These are phyloP conservation scores for Sporisorium exsertum DNA, from an alignment of 1,284 basidiomycete species.

Conservation along the genomic window DNA sequence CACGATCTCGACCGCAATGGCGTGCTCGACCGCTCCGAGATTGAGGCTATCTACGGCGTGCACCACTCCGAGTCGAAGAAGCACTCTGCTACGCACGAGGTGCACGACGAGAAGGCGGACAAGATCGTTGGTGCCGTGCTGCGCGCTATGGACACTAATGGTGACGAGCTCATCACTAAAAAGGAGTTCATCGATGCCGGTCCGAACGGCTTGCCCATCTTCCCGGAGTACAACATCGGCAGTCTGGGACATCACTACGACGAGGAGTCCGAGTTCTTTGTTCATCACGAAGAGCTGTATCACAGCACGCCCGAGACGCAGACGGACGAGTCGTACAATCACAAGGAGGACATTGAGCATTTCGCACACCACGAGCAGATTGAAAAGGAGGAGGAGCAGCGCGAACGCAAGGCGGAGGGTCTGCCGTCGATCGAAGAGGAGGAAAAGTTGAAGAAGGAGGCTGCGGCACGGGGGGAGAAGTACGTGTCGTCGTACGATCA, in stretches of 20 bases:
- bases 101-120: constrained; percentile 86
- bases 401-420: constrained; percentile 84
- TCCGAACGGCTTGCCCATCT: constrained; percentile 81
- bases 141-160: constrained; percentile 79
- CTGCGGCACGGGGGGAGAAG: constrained; percentile 55
- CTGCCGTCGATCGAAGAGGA: constrained; percentile 72
- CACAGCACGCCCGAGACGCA: constrained; percentile 96
- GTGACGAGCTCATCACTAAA: constrained; percentile 81
- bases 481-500: constrained; percentile 64
- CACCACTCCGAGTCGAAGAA: constrained; percentile 93
- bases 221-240: constrained; percentile 73
- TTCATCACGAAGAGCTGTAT: constrained; percentile 78
- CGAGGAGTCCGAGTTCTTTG: constrained; percentile 69
- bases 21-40: constrained; percentile 70
- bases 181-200: constrained; percentile 86
- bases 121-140: constrained; percentile 83
- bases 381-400: constrained; percentile 85
- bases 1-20: constrained; percentile 84
- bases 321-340: constrained; percentile 91
- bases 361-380: constrained; percentile 89
- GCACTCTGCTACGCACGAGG: constrained; percentile 81
- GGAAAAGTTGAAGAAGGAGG: constrained; percentile 49
- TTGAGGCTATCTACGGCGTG: constrained; percentile 77
- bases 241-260: constrained; percentile 88
- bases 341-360: constrained; percentile 81